Evolutionary conservation across 768 basidiomycete species (phyloP).

Genomic region (Collybia sp.): DNA sequence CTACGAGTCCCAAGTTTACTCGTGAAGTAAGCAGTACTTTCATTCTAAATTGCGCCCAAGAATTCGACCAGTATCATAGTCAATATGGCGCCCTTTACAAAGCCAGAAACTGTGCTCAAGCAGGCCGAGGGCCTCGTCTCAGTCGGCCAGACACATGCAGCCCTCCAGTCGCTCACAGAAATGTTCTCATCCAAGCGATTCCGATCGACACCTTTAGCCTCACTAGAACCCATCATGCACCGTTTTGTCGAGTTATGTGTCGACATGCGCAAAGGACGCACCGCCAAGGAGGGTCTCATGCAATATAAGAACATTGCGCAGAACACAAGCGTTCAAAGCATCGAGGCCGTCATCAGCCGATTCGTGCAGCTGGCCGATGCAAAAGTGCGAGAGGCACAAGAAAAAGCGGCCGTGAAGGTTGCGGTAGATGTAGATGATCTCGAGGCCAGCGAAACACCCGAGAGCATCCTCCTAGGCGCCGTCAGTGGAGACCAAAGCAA

Average conservation of each 20-base stretch:
- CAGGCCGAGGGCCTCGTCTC: constrained; percentile 93
- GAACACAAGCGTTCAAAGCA: constrained; percentile 84
- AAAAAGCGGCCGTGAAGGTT: constrained; percentile 73
- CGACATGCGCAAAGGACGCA: constrained; percentile 88
- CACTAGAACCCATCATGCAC: constrained; percentile 93
- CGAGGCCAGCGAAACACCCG: constrained; percentile 92
- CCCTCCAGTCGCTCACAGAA: constrained; percentile 85
- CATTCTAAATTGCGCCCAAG: neutral
- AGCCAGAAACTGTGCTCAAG: constrained; percentile 88
- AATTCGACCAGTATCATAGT: constrained; percentile 4
- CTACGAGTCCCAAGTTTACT: constrained; percentile 14
- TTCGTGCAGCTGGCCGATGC: constrained; percentile 80
- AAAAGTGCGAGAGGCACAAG: constrained; percentile 83
- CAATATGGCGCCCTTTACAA: constrained; percentile 84
- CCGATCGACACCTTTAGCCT: constrained; percentile 80
- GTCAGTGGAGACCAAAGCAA: constrained; percentile 88
- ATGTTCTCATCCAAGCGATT: constrained; percentile 94
- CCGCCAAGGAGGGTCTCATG: constrained; percentile 94
- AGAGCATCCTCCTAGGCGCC: constrained; percentile 85
- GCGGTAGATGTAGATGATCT: constrained; percentile 89
- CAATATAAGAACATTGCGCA: constrained; percentile 98
- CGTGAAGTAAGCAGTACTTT: constrained; percentile 14
- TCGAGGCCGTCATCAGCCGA: constrained; percentile 85
- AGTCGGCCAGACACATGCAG: constrained; percentile 87
- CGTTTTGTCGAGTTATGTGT: constrained; percentile 97